Evolutionary conservation across 2,329 filamentous ascomycete species (phyloP).

Genomic region (Phyllosticta capitalensis): DNA sequence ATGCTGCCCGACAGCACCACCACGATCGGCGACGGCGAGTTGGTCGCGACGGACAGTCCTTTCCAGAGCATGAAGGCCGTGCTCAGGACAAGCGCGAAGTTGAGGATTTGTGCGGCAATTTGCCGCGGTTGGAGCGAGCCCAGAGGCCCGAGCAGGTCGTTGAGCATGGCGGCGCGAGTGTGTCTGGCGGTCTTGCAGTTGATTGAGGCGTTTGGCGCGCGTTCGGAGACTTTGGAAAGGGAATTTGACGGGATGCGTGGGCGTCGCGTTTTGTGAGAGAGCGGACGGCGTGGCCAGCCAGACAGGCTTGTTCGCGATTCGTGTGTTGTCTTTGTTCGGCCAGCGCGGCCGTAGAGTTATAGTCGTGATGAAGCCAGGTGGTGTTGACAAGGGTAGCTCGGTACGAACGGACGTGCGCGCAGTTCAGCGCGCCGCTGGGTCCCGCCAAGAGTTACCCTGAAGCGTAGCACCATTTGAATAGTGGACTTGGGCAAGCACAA

Average conservation of each 20-base stretch:
- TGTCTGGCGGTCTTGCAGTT: background rate
- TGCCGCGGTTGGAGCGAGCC: constrained; percentile 64
- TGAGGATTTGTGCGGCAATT: constrained; percentile 70
- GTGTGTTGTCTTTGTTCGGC: background rate
- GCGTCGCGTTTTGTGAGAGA: background rate
- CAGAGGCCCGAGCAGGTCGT: constrained; percentile 31
- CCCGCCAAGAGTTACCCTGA: background rate
- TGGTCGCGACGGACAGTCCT: constrained; percentile 67
- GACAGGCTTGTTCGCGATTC: background rate
- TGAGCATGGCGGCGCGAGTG: background rate
- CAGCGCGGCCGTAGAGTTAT: background rate
- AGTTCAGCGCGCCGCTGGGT: background rate
- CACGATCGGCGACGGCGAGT: constrained; percentile 59
- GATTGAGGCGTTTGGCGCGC: background rate
- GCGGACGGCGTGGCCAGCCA: background rate
- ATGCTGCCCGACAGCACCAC: constrained; percentile 78
- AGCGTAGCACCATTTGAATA: background rate
- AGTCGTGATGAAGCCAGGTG: constrained; percentile 7
- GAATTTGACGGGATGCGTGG: background rate
- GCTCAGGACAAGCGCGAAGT: constrained; percentile 82
- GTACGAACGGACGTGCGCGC: background rate
- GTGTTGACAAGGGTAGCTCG: background rate
- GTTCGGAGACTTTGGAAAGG: background rate
- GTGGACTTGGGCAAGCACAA: background rate
- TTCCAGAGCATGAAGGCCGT: constrained; percentile 94